These are phyloP conservation scores for Coelastrella sp. DNA, from an alignment of 139 green algal genomes.

Conservation along the genomic window DNA sequence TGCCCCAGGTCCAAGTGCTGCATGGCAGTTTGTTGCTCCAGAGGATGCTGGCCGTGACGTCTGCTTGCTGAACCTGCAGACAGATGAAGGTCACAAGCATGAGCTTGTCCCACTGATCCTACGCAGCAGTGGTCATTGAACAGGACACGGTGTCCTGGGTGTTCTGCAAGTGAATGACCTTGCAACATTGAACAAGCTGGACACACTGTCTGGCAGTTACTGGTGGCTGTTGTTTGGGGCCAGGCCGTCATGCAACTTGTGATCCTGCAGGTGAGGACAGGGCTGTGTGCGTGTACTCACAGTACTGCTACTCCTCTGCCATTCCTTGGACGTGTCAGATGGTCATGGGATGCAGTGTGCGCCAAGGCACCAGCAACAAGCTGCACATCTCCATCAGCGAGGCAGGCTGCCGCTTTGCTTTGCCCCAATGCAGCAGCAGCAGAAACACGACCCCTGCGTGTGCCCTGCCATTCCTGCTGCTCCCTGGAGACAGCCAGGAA, in stretches of 20 bases:
- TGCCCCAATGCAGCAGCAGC: background rate
- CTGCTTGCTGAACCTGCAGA: slow-evolving; percentile 36
- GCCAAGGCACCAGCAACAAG: background rate
- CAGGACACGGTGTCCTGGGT: too few relatives aligned
- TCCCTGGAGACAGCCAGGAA: slow-evolving; percentile 29
- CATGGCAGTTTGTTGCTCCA: background rate
- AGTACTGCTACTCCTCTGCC: background rate
- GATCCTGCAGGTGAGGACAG: too few relatives aligned
- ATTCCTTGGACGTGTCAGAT: slow-evolving; percentile 4
- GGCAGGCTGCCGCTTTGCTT: too few relatives aligned
- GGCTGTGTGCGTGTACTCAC: slow-evolving; percentile 5
- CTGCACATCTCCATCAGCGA: background rate
- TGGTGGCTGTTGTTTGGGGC: too few relatives aligned
- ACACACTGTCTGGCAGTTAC: too few relatives aligned
- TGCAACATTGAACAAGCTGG: too few relatives aligned
- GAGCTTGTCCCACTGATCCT: background rate
- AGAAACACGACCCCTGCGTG: background rate
- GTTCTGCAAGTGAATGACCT: too few relatives aligned
- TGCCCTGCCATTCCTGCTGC: slow-evolving; percentile 3
- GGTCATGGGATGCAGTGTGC: background rate
- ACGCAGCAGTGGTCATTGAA: background rate
- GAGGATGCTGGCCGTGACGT: background rate
- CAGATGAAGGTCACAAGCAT: background rate
- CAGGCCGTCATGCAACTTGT: too few relatives aligned
- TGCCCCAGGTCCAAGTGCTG: slow-evolving; percentile 16